A percentile compares a stretch with the other conserved stretches of the same genome.
Evolutionary conservation across 345 rosid species (phyloP).

Genomic region (Bretschneidera sinensis): DNA sequence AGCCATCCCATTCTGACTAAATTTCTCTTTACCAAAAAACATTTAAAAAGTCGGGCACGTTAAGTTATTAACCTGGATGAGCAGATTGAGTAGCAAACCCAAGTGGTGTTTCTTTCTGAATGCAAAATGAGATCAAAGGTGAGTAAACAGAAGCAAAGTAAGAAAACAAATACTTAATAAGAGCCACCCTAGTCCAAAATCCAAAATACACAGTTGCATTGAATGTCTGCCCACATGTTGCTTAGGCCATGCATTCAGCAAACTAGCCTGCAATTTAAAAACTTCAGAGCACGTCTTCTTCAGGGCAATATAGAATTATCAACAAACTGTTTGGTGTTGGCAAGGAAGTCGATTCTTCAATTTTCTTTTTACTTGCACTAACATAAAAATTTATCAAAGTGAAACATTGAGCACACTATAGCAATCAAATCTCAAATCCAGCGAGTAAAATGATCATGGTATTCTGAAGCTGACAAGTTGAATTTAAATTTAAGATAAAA

Average conservation of each 20-base stretch:
- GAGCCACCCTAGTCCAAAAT: background rate
- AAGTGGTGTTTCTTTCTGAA: conserved; percentile 77
- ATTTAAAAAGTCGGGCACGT: background rate
- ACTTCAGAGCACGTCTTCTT: background rate
- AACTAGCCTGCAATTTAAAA: too few relatives aligned
- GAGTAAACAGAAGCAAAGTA: background rate
- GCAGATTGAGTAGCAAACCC: conserved; percentile 77
- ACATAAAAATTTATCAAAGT: too few relatives aligned
- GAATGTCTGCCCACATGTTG: background rate
- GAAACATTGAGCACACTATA: too few relatives aligned
- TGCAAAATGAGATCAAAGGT: background rate
- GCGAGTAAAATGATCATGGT: too few relatives aligned
- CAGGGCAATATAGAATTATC: background rate
- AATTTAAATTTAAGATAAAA: too few relatives aligned
- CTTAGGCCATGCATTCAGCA: too few relatives aligned
- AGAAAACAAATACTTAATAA: background rate
- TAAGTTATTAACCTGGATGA: conserved; percentile 64
- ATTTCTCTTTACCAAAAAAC: background rate
- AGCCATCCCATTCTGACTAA: too few relatives aligned
- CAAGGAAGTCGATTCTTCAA: too few relatives aligned
- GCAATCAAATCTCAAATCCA: too few relatives aligned
- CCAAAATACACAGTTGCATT: background rate
- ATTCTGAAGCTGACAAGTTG: too few relatives aligned
- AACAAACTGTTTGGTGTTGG: too few relatives aligned
- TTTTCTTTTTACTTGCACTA: too few relatives aligned